A percentile compares a stretch with the other conserved stretches of the same genome.
These are phyloP conservation scores for Besnoitia besnoiti DNA, from an alignment of 169 alveolate genomes.

Conservation along the genomic window DNA sequence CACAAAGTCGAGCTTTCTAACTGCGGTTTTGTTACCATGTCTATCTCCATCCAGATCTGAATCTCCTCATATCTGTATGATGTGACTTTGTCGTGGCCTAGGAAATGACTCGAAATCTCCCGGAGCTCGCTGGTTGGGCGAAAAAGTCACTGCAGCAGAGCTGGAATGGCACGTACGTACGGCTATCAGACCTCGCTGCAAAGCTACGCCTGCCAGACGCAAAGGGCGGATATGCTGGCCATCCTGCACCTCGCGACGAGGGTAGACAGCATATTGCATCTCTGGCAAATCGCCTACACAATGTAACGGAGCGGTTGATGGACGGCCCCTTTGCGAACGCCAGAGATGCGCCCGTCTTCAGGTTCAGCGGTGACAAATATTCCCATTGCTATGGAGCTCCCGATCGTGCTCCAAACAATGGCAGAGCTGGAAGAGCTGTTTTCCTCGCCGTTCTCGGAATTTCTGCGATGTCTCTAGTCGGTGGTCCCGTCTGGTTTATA, in stretches of 20 bases:
- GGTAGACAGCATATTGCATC: background rate
- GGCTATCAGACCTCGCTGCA: background rate
- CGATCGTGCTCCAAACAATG: background rate
- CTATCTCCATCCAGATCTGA: too few species aligned
- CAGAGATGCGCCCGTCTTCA: background rate
- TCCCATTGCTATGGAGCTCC: constrained; percentile 19
- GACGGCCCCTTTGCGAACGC: background rate
- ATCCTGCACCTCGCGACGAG: background rate
- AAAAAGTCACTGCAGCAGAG: background rate
- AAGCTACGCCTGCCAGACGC: background rate
- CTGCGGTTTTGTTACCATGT: too few species aligned
- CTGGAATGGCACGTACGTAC: background rate
- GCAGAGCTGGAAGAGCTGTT: background rate
- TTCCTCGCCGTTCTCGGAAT: background rate
- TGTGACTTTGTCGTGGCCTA: too few species aligned
- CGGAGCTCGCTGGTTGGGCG: background rate
- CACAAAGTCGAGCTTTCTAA: too few species aligned
- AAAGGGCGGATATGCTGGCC: background rate
- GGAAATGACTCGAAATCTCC: background rate
- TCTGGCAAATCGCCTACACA: background rate
- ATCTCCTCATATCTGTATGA: too few species aligned
- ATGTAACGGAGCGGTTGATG: background rate
- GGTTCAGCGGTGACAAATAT: constrained; percentile 25
- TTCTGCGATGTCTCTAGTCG: background rate
- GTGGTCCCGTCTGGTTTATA: constrained; percentile 17